A percentile compares a stretch with the other conserved stretches of the same genome.
These are phyloP conservation scores for Stemphylium lycopersici DNA, from an alignment of 2,329 filamentous ascomycete species.

Conservation along the genomic window DNA sequence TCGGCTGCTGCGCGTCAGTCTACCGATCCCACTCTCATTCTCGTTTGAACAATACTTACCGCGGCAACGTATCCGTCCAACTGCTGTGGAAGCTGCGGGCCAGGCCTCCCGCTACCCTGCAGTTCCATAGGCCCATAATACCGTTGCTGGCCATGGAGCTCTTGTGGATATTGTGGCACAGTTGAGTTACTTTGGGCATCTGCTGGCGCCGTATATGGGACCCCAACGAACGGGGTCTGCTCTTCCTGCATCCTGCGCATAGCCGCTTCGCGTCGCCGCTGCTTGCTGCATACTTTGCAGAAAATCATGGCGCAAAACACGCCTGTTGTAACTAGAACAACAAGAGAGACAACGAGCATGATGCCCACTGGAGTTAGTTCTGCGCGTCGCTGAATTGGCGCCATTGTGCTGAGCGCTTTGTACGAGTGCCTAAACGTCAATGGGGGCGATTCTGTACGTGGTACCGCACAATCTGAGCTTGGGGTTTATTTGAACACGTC, in stretches of 20 bases:
- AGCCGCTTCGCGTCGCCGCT: constrained; percentile 12
- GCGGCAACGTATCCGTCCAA: constrained; percentile 13
- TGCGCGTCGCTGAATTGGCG: constrained; percentile 12
- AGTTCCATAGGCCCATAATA: constrained; percentile 15
- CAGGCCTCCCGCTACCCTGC: constrained; percentile 5
- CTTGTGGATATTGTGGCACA: neutral
- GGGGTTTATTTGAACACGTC: neutral
- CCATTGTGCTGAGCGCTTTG: constrained; percentile 7
- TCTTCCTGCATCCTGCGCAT: constrained; percentile 17
- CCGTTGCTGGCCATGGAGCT: neutral
- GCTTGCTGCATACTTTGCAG: constrained; percentile 15
- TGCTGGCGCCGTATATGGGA: constrained; percentile 1
- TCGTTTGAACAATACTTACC: neutral
- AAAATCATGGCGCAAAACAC: constrained; percentile 11
- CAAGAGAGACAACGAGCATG: constrained; percentile 2
- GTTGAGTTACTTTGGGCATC: neutral
- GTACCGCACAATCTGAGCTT: neutral
- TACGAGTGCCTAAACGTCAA: neutral
- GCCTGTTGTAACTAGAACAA: neutral
- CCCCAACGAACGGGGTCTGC: constrained; percentile 3
- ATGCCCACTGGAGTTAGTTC: constrained; percentile 2
- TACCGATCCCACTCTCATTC: neutral
- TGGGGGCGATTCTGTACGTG: neutral
- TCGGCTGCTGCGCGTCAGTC: constrained; percentile 7
- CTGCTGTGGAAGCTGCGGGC: constrained; percentile 5